phyloP scores from a whole-genome alignment of 208 protist genomes.

The Trypanosoma lewisi region DNA sequence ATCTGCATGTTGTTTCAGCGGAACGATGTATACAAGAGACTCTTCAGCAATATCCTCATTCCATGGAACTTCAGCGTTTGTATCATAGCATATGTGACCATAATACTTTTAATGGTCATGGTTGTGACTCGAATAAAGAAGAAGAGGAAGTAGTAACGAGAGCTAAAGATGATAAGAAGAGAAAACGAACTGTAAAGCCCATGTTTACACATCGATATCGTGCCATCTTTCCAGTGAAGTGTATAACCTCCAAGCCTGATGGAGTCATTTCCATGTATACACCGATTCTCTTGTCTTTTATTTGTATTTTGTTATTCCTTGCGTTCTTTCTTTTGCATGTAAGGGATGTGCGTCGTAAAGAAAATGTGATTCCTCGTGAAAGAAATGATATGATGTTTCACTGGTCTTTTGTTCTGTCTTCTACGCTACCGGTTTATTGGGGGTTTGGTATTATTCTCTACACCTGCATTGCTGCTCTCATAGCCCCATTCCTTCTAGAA shows the following conservation, averaged over 20 bases:
- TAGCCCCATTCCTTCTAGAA: constrained; percentile 4
- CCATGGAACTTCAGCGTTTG: constrained; percentile 18
- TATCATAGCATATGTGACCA: constrained; percentile 12
- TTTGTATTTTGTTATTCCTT: constrained; percentile 7
- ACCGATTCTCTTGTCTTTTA: not conserved
- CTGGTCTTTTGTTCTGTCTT: constrained; percentile 24
- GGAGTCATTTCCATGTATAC: not conserved
- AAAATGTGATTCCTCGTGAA: too few species aligned
- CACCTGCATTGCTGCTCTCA: not conserved
- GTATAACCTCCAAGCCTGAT: not conserved
- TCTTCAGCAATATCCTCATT: constrained; percentile 23
- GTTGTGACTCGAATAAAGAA: not conserved
- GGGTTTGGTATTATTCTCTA: constrained; percentile 10
- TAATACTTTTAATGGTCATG: not conserved
- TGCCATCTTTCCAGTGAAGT: constrained; percentile 15
- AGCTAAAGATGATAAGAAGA: not conserved
- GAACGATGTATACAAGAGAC: constrained; percentile 20
- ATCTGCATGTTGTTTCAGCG: constrained; percentile 20
- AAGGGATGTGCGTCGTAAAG: not conserved
- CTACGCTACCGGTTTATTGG: constrained; percentile 3
- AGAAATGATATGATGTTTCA: not conserved
- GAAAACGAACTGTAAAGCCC: not conserved
- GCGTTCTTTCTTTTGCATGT: constrained; percentile 6
- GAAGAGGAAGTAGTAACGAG: not conserved
- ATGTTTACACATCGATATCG: constrained; percentile 19